These are phyloP conservation scores for Rhizoctonia solani DNA, from an alignment of 1,284 basidiomycete species.

Conservation along the genomic window DNA sequence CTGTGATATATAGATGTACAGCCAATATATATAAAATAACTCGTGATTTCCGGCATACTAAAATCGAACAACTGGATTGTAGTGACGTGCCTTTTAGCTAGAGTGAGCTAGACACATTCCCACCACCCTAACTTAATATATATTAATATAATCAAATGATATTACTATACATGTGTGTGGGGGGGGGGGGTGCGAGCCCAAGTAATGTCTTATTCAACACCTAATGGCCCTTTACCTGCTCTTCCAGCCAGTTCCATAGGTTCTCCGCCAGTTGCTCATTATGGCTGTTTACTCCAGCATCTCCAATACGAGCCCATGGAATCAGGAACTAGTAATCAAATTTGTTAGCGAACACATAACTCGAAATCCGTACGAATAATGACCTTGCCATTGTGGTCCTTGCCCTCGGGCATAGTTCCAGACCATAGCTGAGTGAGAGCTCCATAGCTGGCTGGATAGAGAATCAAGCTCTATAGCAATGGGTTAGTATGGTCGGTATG, in stretches of 20 bases:
- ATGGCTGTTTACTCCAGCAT: neutral
- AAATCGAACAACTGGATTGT: no score
- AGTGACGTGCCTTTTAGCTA: no score
- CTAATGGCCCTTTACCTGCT: slow-evolving; percentile 26
- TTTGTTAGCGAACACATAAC: neutral
- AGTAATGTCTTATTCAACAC: no score
- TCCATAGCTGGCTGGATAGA: slow-evolving; percentile 45
- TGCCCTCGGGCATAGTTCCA: slow-evolving; percentile 48
- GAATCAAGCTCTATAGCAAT: slow-evolving; percentile 43
- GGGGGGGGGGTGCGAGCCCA: no score
- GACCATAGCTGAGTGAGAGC: slow-evolving; percentile 55
- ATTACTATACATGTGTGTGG: no score
- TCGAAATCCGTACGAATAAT: neutral
- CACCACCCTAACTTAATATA: no score
- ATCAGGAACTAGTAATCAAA: slow-evolving; percentile 4
- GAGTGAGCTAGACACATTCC: no score
- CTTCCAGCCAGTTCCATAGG: slow-evolving; percentile 32
- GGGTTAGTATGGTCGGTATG: no score
- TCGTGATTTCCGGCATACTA: no score
- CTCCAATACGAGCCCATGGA: neutral
- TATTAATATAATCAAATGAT: no score
- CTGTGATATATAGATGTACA: no score
- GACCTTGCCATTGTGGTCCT: slow-evolving; percentile 33
- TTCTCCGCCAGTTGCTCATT: neutral
- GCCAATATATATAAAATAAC: no score